Conservation (phyloP, 768 basidiomycete species). For the Dictyophora rubrovolvata region DNA sequence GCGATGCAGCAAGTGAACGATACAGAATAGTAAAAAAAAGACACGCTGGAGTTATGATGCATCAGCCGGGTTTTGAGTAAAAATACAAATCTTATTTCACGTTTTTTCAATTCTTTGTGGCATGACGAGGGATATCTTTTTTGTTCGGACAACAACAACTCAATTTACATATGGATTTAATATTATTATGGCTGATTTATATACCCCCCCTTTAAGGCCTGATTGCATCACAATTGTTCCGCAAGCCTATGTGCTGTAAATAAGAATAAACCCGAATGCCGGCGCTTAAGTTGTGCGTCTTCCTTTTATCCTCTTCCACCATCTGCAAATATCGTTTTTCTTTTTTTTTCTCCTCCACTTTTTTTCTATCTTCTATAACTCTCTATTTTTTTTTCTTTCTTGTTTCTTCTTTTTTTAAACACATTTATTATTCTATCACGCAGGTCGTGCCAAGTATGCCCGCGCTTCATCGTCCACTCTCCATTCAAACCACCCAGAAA, state of each 20-base stretch:
- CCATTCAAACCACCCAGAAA: conserved; percentile 21
- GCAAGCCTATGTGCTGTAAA: background rate
- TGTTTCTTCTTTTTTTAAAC: conserved; percentile 14
- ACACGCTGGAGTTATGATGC: background rate
- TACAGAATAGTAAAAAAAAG: background rate
- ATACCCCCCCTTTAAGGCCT: background rate
- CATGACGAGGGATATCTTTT: background rate
- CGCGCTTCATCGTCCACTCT: conserved; percentile 17
- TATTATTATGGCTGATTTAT: background rate
- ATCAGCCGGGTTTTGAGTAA: background rate
- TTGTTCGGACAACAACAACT: background rate
- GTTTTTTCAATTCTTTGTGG: background rate
- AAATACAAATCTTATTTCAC: background rate
- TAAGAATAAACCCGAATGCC: background rate
- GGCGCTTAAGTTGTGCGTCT: background rate
- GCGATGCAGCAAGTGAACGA: background rate
- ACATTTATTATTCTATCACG: conserved; percentile 23
- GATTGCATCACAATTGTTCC: background rate
- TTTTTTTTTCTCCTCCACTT: conserved; percentile 11
- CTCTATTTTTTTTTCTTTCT: conserved; percentile 15
- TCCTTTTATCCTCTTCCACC: background rate
- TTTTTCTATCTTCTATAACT: conserved; percentile 10
- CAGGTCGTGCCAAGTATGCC: conserved; percentile 25
- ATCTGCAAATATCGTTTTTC: conserved; percentile 11
- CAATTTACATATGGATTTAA: background rate